These are phyloP conservation scores for Amanita brunnescens DNA, from an alignment of 768 basidiomycete genomes.

Conservation along the genomic window DNA sequence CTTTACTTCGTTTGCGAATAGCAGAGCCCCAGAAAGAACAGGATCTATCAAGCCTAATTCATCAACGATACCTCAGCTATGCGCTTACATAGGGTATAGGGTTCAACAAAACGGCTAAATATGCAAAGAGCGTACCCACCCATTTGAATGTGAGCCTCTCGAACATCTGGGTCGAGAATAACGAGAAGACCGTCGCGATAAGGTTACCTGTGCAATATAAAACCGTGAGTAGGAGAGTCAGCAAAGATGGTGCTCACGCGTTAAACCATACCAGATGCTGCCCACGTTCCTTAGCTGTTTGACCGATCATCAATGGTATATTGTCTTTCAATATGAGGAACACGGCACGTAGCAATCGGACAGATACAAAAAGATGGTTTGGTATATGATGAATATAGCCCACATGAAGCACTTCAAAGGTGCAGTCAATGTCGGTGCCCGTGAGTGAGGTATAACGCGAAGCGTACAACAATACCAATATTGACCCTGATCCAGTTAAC, in stretches of 20 bases:
- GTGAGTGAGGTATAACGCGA: not conserved
- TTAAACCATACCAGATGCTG: slow-evolving; percentile 57
- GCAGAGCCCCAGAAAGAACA: slow-evolving; percentile 35
- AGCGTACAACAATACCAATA: slow-evolving; percentile 40
- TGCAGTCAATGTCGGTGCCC: not conserved
- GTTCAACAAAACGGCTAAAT: slow-evolving; percentile 43
- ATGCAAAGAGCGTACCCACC: slow-evolving; percentile 50
- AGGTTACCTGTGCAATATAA: slow-evolving; percentile 34
- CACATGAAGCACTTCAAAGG: slow-evolving; percentile 39
- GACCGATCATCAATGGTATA: not conserved
- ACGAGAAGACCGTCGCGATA: slow-evolving; percentile 45
- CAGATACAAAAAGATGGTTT: slow-evolving; percentile 51
- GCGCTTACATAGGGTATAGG: slow-evolving; percentile 49
- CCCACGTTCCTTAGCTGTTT: slow-evolving; percentile 46
- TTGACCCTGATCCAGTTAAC: slow-evolving; percentile 56
- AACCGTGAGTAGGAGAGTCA: not conserved
- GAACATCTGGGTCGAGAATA: slow-evolving; percentile 59
- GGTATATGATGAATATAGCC: slow-evolving; percentile 45
- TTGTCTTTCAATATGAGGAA: not conserved
- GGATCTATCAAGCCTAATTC: slow-evolving; percentile 18
- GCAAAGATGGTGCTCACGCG: slow-evolving; percentile 28
- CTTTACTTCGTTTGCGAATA: slow-evolving; percentile 31
- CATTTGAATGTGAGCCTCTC: slow-evolving; percentile 45
- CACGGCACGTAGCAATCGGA: slow-evolving; percentile 53
- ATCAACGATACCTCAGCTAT: not conserved